Percentiles rank a stretch among this genome's conserved stretches.
Evolutionary conservation across 2,329 filamentous ascomycete genomes (phyloP).

Genomic region (Scortechinia acanthostroma): DNA sequence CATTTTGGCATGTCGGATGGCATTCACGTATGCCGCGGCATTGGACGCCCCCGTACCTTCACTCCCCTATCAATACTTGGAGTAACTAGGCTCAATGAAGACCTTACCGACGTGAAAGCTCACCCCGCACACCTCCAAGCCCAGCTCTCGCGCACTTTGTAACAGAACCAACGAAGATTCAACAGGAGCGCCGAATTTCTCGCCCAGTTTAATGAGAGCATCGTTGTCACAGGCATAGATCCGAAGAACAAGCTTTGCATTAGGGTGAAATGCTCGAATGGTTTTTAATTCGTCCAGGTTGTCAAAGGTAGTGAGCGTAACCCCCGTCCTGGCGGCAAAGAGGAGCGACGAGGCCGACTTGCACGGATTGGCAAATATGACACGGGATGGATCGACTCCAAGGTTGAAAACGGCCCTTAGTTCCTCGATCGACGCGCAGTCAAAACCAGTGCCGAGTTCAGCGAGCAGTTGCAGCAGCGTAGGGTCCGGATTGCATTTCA

Average conservation of each 20-base stretch:
- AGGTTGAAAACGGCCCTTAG: constrained; percentile 10
- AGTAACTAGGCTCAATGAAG: no score
- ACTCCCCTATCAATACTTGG: no score
- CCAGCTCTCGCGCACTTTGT: no score
- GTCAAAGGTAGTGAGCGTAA: background rate
- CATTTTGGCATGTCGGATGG: background rate
- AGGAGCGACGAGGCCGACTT: constrained; percentile 13
- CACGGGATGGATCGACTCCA: constrained; percentile 12
- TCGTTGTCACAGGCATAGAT: background rate
- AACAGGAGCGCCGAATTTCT: background rate
- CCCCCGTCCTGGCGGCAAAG: no score
- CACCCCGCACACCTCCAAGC: background rate
- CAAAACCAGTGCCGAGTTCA: constrained; percentile 12
- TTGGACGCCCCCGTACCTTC: no score
- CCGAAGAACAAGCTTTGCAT: background rate
- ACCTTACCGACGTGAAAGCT: no score
- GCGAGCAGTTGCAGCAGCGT: constrained; percentile 12
- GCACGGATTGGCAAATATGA: constrained; percentile 17
- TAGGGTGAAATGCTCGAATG: background rate
- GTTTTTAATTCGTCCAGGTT: background rate
- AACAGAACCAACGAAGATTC: background rate
- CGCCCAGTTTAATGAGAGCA: background rate
- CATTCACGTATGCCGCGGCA: background rate
- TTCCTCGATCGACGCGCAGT: constrained; percentile 16
- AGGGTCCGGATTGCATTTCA: constrained; percentile 17